Evolutionary conservation across 2,329 filamentous ascomycete species (phyloP).

Genomic region (Incumbomyces delicatus): DNA sequence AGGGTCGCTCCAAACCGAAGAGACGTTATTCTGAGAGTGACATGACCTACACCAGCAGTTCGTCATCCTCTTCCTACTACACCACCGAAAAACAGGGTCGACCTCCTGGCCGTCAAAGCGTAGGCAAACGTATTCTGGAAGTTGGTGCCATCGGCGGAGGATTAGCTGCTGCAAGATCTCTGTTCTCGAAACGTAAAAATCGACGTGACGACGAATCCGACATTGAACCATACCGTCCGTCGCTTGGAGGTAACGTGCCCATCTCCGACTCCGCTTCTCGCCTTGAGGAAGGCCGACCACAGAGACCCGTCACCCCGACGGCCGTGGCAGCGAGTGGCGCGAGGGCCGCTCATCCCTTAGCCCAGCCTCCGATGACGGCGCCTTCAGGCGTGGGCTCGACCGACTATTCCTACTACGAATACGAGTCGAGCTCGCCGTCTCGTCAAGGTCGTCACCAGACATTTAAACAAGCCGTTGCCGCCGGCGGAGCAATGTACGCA

Average conservation of each 20-base stretch:
- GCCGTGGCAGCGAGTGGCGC: slow-evolving; percentile 26
- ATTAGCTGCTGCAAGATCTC: slow-evolving; percentile 50
- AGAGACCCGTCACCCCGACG: slow-evolving; percentile 32
- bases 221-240: slow-evolving; percentile 43
- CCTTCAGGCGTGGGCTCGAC: slow-evolving; percentile 20
- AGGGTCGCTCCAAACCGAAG: slow-evolving; percentile 21
- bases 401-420: slow-evolving; percentile 31
- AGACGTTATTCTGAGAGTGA: slow-evolving; percentile 6
- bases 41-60: slow-evolving; percentile 5
- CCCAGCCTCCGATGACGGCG: slow-evolving; percentile 22
- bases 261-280: slow-evolving; percentile 33
- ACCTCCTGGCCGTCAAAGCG: slow-evolving; percentile 28
- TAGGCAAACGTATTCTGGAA: slow-evolving; percentile 52
- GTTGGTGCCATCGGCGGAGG: slow-evolving; percentile 54
- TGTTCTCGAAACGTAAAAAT: slow-evolving; percentile 45
- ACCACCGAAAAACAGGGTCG: neutral
- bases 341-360: slow-evolving; percentile 22
- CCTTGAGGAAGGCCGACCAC: slow-evolving; percentile 45
- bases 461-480: slow-evolving; percentile 52
- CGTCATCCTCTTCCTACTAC: slow-evolving; percentile 2
- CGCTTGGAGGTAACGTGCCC: slow-evolving; percentile 38
- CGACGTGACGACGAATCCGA: slow-evolving; percentile 47
- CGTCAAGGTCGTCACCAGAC: slow-evolving; percentile 37
- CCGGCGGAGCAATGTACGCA: slow-evolving; percentile 56
- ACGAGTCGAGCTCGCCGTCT: slow-evolving; percentile 26